Evolutionary conservation across 805 yeast species (phyloP).

Genomic region (Ogataea paradorogensis): DNA sequence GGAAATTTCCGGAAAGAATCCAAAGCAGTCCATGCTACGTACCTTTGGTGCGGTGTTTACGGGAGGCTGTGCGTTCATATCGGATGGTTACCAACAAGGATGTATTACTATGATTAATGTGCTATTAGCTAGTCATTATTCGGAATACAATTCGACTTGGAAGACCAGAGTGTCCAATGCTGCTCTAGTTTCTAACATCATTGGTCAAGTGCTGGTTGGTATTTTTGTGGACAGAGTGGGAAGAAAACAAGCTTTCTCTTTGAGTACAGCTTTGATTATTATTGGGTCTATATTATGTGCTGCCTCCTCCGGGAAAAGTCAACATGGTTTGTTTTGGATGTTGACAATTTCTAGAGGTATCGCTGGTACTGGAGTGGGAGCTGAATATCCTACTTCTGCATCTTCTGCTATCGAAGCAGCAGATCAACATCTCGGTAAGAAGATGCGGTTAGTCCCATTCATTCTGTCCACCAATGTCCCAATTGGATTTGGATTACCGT

Average conservation of each 20-base stretch:
- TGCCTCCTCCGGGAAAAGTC: constrained; percentile 50
- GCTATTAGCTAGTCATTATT: constrained; percentile 12
- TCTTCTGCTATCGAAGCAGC: constrained; percentile 60
- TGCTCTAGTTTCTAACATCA: constrained; percentile 53
- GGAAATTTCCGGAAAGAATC: neutral
- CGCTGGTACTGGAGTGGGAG: constrained; percentile 45
- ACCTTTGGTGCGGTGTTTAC: constrained; percentile 15
- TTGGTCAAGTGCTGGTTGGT: constrained; percentile 59
- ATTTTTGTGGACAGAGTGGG: constrained; percentile 55
- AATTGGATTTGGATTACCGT: constrained; percentile 31
- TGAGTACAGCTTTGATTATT: constrained; percentile 53
- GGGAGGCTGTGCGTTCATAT: constrained; percentile 24
- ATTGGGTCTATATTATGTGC: constrained; percentile 56
- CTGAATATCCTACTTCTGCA: constrained; percentile 62
- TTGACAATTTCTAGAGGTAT: constrained; percentile 9
- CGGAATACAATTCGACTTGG: constrained; percentile 12
- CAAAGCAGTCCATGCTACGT: neutral
- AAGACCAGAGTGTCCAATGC: constrained; percentile 35
- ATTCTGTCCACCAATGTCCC: constrained; percentile 45
- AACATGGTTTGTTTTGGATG: constrained; percentile 44
- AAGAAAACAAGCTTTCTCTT: constrained; percentile 54
- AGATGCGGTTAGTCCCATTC: constrained; percentile 41
- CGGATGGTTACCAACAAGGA: constrained; percentile 27
- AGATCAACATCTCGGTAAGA: constrained; percentile 37
- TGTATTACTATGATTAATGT: constrained; percentile 22